Percentiles rank a stretch among this genome's conserved stretches.
Conservation (phyloP, 331 rosid species). For the Quercus lobata region DNA sequence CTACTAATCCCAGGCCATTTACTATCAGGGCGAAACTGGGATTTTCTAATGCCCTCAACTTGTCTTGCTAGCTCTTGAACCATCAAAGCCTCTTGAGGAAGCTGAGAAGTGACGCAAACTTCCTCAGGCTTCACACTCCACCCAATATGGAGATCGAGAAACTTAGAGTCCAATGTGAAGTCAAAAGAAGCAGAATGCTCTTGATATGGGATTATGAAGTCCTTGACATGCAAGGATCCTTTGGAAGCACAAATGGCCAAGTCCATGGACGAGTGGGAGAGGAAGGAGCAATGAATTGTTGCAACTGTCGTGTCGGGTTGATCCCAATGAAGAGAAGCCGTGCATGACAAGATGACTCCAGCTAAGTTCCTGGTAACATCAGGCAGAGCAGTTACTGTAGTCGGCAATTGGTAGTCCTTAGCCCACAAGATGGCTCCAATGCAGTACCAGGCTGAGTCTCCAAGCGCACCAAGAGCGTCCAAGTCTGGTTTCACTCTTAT, state of each 20-base stretch:
- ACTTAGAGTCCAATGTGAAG: constrained; percentile 44
- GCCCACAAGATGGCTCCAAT: constrained; percentile 76
- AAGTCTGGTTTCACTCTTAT: constrained; percentile 64
- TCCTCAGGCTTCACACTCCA: constrained; percentile 57
- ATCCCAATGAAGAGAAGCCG: constrained; percentile 62
- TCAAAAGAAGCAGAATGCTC: constrained; percentile 57
- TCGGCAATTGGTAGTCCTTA: constrained; percentile 52
- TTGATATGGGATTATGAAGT: constrained; percentile 54
- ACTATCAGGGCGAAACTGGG: constrained; percentile 31
- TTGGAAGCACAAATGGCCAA: constrained; percentile 41
- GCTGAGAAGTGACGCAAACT: constrained; percentile 37
- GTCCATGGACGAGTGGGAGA: constrained; percentile 64
- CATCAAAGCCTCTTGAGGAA: constrained; percentile 81
- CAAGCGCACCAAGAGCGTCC: constrained; percentile 71
- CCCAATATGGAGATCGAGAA: constrained; percentile 54
- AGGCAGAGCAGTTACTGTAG: constrained; percentile 47
- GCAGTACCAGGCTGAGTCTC: constrained; percentile 79
- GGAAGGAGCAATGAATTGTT: constrained; percentile 64
- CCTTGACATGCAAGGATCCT: constrained; percentile 52
- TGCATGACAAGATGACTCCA: constrained; percentile 61
- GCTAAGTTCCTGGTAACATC: constrained; percentile 32
- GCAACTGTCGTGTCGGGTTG: constrained; percentile 37
- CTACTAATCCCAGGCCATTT: constrained; percentile 69
- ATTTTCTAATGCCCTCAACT: constrained; percentile 30
- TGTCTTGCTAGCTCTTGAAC: constrained; percentile 60